Evolutionary conservation across 2,329 filamentous ascomycete species (phyloP), one percentile per base, ranked within the genome.

Genomic region (Zymoseptoria crescenta): DNA sequence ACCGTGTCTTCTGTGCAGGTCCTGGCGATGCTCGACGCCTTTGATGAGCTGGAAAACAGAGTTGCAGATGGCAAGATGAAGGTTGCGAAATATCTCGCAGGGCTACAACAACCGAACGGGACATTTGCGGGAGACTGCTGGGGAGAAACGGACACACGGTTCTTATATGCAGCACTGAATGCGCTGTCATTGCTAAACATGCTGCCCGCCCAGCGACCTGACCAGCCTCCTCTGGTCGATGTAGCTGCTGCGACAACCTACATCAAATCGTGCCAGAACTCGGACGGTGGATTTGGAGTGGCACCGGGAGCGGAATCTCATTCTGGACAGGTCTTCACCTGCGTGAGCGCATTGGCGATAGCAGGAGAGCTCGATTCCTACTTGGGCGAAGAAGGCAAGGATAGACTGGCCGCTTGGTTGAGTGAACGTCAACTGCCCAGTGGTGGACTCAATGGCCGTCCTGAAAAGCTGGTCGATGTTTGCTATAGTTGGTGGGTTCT

Each of bases 401-500:
- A 96, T 71, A 88, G 87, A 67, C 79, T 97, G 4, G 92, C 87
- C 19, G 84, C 85, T 54, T 99, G 94, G 94, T 80, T 99, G 56
- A 96, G 91, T 74, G 94, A 99, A 75, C 83, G 94, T 63, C 94
- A 99, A 73, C 80, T 96, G 28, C 83, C 89, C 8, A 87, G 87
- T 53, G 94, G 94, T 29, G 94, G 94, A 0, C 78, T 99, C 55
- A 99, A 99, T 72, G 94, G 94, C 2, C 83, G 94, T 54, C 94
- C 94, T 0, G 94, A 97, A 76, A 99, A 99, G 79, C 78, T 89
- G 63, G 93, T 96, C 72, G 94, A 99, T 73, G 93, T 96, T 13
- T 99, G 94, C 77, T 99, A 99, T 76, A 96, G 91, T 73, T 99
- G 94, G 94, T 99, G 94, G 94, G 94, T 97, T 51, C 78, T 93